Percentiles rank a stretch among this genome's conserved stretches.
phyloP scores from a whole-genome alignment of 2,329 filamentous ascomycete genomes.

The Pseudogymnoascus sp. region DNA sequence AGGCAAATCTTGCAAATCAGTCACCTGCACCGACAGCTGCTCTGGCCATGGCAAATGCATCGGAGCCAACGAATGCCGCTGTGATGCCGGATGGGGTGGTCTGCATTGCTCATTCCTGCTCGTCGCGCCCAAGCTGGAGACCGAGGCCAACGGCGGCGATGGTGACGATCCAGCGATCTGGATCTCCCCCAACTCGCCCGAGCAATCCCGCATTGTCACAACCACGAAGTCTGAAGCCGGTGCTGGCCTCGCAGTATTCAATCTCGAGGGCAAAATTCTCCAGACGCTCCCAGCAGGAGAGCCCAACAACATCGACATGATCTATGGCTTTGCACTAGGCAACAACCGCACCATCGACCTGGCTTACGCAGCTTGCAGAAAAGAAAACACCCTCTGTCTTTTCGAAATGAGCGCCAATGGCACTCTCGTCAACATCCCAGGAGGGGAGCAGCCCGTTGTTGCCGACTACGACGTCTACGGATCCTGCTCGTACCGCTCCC shows the following conservation, averaged over 20 bases:
- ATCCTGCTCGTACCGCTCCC: conserved; percentile 43
- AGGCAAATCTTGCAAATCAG: conserved; percentile 29
- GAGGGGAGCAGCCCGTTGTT: conserved; percentile 39
- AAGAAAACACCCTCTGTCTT: conserved; percentile 43
- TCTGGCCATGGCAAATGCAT: conserved; percentile 35
- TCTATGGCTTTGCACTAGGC: conserved; percentile 40
- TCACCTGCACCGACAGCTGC: conserved; percentile 35
- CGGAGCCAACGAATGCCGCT: conserved; percentile 35
- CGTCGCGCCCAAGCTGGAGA: conserved; percentile 35
- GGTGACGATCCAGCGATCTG: conserved; percentile 42
- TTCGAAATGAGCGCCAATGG: conserved; percentile 42
- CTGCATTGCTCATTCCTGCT: conserved; percentile 38
- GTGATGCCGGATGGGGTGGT: conserved; percentile 36
- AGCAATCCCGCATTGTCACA: conserved; percentile 41
- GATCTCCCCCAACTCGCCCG: conserved; percentile 35
- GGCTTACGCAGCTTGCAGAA: conserved; percentile 42
- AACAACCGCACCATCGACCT: conserved; percentile 36
- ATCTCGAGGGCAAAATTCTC: conserved; percentile 39
- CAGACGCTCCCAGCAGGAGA: conserved; percentile 38
- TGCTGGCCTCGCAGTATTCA: conserved; percentile 41
- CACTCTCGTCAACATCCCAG: conserved; percentile 34
- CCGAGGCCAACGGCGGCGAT: conserved; percentile 36
- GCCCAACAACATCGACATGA: conserved; percentile 47
- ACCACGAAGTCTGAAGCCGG: conserved; percentile 43
- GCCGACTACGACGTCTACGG: conserved; percentile 42